phyloP scores from a whole-genome alignment of 306 rosid genomes.

The Echinosophora koreensis region DNA sequence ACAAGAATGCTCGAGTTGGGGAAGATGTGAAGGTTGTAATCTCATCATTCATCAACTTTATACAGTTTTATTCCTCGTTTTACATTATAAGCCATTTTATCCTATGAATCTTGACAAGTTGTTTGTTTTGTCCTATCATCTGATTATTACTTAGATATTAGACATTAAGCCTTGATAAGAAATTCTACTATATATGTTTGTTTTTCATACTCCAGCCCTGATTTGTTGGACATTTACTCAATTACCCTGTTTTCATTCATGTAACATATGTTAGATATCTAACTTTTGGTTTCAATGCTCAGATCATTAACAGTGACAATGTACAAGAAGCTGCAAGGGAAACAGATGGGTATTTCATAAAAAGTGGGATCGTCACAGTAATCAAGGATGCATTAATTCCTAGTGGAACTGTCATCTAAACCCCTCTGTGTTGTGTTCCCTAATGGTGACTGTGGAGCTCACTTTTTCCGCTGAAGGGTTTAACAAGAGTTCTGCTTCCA shows the following conservation, averaged over 20 bases:
- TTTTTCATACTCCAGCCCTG: not conserved
- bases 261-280: constrained; percentile 16
- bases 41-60: constrained; percentile 4
- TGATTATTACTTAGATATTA: constrained; percentile 6
- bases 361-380: constrained; percentile 92
- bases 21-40: constrained; percentile 80
- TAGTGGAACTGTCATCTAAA: constrained; percentile 78
- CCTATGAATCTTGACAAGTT: not conserved
- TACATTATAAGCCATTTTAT: not conserved
- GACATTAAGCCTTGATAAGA: not conserved
- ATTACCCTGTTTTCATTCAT: not conserved
- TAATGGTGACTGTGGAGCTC: constrained; percentile 25
- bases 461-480: constrained; percentile 31
- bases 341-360: constrained; percentile 96
- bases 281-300: constrained; percentile 44
- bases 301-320: constrained; percentile 81
- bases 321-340: constrained; percentile 99
- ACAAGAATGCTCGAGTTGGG: constrained; percentile 97
- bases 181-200: not conserved
- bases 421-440: not conserved
- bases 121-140: not conserved
- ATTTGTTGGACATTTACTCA: not conserved
- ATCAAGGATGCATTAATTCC: constrained; percentile 98
- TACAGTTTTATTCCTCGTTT: not conserved
- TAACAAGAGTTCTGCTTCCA: constrained; percentile 38